Evolutionary conservation across 1,284 basidiomycete species (phyloP).

Genomic region (Pseudozyma thailandica): DNA sequence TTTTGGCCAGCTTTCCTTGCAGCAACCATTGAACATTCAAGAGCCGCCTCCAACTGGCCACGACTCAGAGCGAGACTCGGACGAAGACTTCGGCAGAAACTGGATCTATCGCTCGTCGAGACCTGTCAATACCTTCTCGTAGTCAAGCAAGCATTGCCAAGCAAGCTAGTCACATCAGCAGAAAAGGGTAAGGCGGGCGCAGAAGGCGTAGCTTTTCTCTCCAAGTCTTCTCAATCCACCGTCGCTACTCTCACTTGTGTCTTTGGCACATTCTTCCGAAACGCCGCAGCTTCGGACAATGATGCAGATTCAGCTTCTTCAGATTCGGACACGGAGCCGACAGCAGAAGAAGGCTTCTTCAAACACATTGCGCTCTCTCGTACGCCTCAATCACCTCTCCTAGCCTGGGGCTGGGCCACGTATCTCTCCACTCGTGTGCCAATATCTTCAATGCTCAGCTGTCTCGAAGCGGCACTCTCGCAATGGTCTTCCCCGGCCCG

Average conservation of each 20-base stretch:
- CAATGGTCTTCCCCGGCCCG: slow-evolving; percentile 16
- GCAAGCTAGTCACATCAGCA: slow-evolving; percentile 2
- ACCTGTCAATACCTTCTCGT: slow-evolving; percentile 11
- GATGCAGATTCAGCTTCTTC: not conserved
- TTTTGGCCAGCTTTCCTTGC: slow-evolving; percentile 23
- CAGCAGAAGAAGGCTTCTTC: slow-evolving; percentile 2
- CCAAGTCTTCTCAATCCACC: not conserved
- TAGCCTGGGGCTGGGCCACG: slow-evolving; percentile 22
- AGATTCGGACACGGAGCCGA: not conserved
- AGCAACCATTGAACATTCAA: not conserved
- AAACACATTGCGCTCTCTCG: not conserved
- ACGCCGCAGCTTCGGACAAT: not conserved
- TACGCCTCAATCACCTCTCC: slow-evolving; percentile 10
- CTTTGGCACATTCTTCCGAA: slow-evolving; percentile 1
- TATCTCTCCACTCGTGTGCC: slow-evolving; percentile 5
- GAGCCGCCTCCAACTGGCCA: not conserved
- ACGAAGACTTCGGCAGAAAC: not conserved
- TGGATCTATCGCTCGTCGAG: slow-evolving; percentile 14
- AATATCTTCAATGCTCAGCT: not conserved
- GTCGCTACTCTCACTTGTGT: slow-evolving; percentile 16
- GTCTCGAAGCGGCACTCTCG: slow-evolving; percentile 10
- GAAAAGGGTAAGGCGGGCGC: slow-evolving; percentile 19
- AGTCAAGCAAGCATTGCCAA: not conserved
- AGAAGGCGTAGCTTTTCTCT: slow-evolving; percentile 23
- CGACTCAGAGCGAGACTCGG: slow-evolving; percentile 5